Conservation (phyloP, 345 rosid genomes). For the Camelina laxa region DNA sequence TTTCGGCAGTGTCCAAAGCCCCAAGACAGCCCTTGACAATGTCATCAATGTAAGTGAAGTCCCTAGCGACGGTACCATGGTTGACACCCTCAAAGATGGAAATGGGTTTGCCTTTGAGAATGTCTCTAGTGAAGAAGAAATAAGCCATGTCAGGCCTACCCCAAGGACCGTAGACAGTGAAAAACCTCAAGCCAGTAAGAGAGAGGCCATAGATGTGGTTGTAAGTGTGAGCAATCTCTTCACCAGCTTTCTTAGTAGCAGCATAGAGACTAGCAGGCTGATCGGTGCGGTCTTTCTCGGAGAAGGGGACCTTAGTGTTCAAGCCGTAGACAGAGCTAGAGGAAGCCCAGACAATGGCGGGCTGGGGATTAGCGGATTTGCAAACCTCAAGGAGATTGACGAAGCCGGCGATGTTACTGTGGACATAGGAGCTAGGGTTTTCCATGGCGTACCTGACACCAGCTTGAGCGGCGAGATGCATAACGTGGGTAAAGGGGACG, state of each 20-base stretch:
- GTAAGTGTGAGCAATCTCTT: constrained; percentile 61
- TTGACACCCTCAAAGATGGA: constrained; percentile 50
- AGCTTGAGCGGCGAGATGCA: constrained; percentile 63
- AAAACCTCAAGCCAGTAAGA: constrained; percentile 54
- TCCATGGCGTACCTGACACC: constrained; percentile 63
- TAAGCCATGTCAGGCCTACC: constrained; percentile 65
- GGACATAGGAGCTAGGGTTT: constrained; percentile 55
- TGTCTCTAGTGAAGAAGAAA: constrained; percentile 59
- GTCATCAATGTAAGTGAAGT: constrained; percentile 74
- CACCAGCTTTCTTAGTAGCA: constrained; percentile 65
- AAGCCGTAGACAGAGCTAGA: constrained; percentile 65
- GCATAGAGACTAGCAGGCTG: constrained; percentile 60
- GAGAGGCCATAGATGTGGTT: constrained; percentile 61
- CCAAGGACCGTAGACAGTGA: constrained; percentile 63
- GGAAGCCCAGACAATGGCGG: constrained; percentile 62
- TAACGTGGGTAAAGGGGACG: constrained; percentile 60
- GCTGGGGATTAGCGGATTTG: constrained; percentile 55
- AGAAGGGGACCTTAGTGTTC: constrained; percentile 57
- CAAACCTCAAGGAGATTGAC: constrained; percentile 56
- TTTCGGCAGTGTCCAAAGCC: constrained; percentile 83
- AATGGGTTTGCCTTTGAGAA: constrained; percentile 53
- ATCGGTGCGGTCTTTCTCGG: constrained; percentile 56
- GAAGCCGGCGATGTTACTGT: constrained; percentile 58
- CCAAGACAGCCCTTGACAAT: constrained; percentile 90
- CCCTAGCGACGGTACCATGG: constrained; percentile 52